phyloP scores from a whole-genome alignment of 306 rosid genomes.

The Coriaria nepalensis region DNA sequence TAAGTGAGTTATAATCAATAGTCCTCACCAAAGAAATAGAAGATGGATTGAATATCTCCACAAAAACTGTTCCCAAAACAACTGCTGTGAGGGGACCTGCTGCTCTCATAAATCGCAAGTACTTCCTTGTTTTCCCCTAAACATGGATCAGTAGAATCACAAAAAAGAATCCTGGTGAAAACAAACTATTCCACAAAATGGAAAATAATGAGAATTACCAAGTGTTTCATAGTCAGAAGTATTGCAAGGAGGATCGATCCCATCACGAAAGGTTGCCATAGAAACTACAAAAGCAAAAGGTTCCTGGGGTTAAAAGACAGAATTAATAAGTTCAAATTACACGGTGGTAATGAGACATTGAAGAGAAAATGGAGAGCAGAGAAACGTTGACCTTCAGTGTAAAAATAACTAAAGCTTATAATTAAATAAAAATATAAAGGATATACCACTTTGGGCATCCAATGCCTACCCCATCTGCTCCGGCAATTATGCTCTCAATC shows the following conservation, averaged over 20 bases:
- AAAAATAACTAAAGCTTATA: too few relatives aligned
- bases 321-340: constrained; percentile 12
- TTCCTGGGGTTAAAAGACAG: constrained; percentile 17
- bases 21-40: constrained; percentile 75
- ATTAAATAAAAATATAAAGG: constrained; percentile 7
- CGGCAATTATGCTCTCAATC: constrained; percentile 73
- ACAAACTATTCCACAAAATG: constrained; percentile 13
- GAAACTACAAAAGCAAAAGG: constrained; percentile 58
- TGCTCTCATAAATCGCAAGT: constrained; percentile 77
- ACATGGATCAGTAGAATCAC: constrained; percentile 18
- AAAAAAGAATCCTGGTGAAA: constrained; percentile 14
- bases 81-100: constrained; percentile 92
- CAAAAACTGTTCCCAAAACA: constrained; percentile 53
- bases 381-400: too few relatives aligned
- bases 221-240: constrained; percentile 75
- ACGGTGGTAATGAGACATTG: not conserved
- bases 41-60: constrained; percentile 55
- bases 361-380: not conserved
- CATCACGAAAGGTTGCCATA: constrained; percentile 90
- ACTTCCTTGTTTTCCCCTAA: constrained; percentile 86
- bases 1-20: constrained; percentile 16
- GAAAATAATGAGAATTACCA: constrained; percentile 43
- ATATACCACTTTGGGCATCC: constrained; percentile 12
- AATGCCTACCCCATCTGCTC: constrained; percentile 74
- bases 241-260: constrained; percentile 68